These are phyloP conservation scores for Torulaspora globosa DNA, from an alignment of 1,139 yeast species.

Conservation along the genomic window DNA sequence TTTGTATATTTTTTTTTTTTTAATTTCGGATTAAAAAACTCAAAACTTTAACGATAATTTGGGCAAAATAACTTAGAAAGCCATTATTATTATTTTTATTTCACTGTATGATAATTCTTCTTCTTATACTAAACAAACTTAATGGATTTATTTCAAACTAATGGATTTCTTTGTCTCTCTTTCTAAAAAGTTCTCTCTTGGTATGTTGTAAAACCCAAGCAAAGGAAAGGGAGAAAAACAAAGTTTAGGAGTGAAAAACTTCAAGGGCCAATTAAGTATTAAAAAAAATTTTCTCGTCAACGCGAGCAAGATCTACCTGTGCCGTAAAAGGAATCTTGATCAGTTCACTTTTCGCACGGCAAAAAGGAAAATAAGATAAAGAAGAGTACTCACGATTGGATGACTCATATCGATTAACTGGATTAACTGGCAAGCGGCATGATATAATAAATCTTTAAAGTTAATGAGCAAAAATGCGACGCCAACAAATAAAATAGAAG, in stretches of 20 bases:
- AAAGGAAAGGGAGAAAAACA: too few relatives aligned
- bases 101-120: background rate
- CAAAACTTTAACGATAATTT: background rate
- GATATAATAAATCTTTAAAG: too few relatives aligned
- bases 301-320: background rate
- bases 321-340: too few relatives aligned
- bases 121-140: background rate
- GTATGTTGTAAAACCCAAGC: too few relatives aligned
- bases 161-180: too few relatives aligned
- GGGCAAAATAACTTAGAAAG: slow-evolving; percentile 2
- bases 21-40: background rate
- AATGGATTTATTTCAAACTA: background rate
- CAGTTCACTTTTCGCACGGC: too few relatives aligned
- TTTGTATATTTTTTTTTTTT: background rate
- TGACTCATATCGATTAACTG: too few relatives aligned
- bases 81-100: slow-evolving; percentile 1
- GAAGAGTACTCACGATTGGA: too few relatives aligned
- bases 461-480: too few relatives aligned
- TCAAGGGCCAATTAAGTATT: background rate
- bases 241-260: background rate
- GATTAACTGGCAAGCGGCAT: too few relatives aligned
- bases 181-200: too few relatives aligned
- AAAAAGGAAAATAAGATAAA: too few relatives aligned
- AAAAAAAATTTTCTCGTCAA: background rate
- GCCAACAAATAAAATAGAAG: background rate